Conservation (phyloP, 2,329 filamentous ascomycete genomes). For the Fulvia fulva region DNA sequence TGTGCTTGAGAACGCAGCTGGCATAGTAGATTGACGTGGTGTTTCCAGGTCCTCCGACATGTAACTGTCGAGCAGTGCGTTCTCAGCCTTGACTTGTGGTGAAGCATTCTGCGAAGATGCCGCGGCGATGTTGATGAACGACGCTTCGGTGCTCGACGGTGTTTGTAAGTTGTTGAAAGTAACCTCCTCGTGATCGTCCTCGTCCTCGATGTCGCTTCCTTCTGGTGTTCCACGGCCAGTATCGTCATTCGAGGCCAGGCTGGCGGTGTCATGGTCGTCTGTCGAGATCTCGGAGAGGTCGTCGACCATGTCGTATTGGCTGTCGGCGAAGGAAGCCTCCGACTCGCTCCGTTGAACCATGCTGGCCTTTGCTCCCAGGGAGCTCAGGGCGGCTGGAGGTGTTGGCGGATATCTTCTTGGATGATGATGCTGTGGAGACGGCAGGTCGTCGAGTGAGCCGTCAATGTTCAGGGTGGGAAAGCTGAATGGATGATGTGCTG, state of each 20-base stretch:
- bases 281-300: conserved; percentile 31
- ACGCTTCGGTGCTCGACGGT: conserved; percentile 3
- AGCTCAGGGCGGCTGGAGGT: conserved; percentile 30
- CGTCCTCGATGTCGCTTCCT: conserved; percentile 16
- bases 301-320: conserved; percentile 32
- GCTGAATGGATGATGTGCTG: conserved; percentile 10
- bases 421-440: conserved; percentile 6
- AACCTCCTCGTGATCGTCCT: conserved; percentile 11
- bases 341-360: conserved; percentile 24
- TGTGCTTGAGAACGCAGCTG: conserved; percentile 3
- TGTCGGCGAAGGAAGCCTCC: conserved; percentile 22
- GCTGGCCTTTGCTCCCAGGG: conserved; percentile 20
- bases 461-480: conserved; percentile 30
- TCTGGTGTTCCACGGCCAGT: conserved; percentile 20
- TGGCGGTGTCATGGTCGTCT: conserved; percentile 32
- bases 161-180: background rate
- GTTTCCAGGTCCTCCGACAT: conserved; percentile 32
- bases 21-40: conserved; percentile 29
- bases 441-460: conserved; percentile 28
- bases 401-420: conserved; percentile 18
- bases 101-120: background rate
- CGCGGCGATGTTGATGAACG: conserved; percentile 9
- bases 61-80: conserved; percentile 28
- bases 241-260: conserved; percentile 26
- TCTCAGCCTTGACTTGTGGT: conserved; percentile 20